Percentiles rank a stretch among this genome's conserved stretches.
Evolutionary conservation across 2,329 filamentous ascomycete genomes (phyloP).

Genomic region (Diplocarpon rosae): DNA sequence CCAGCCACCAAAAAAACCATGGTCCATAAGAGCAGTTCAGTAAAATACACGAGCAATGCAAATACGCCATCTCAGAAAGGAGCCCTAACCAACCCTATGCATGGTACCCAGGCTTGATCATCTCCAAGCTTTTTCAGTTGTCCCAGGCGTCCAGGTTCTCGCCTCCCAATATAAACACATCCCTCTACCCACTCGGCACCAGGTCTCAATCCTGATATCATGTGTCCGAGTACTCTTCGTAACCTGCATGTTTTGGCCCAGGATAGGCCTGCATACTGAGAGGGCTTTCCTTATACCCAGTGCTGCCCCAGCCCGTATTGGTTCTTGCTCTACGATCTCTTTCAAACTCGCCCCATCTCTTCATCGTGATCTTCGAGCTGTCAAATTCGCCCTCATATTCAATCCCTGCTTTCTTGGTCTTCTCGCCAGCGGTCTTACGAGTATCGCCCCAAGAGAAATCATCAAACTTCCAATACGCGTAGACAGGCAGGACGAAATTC

Average conservation of each 20-base stretch:
- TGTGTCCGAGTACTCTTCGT: conserved; percentile 6
- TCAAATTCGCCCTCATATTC: conserved; percentile 95
- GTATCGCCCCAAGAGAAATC: conserved; percentile 99
- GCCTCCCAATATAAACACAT: no score
- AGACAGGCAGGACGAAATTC: conserved; percentile 92
- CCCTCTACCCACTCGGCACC: no score
- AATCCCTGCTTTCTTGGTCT: conserved; percentile 74
- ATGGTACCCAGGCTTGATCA: no score
- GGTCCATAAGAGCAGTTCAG: no score
- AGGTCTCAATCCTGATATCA: no score
- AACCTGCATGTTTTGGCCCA: conserved; percentile 3
- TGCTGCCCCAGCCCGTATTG: neutral
- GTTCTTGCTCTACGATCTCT: conserved; percentile 39
- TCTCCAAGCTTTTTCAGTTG: no score
- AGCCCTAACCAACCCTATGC: no score
- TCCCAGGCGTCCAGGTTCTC: no score
- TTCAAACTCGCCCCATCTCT: conserved; percentile 96
- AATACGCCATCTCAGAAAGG: no score
- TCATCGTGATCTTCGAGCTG: conserved; percentile 98
- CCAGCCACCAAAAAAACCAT: no score
- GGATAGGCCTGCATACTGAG: conserved; percentile 1
- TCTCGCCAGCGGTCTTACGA: conserved; percentile 85
- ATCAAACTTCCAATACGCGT: conserved; percentile 99
- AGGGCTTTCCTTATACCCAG: conserved; percentile 1
- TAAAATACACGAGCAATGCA: no score